These are phyloP conservation scores for Yamadazyma kitorensis DNA, from an alignment of 805 yeast species.

Conservation along the genomic window DNA sequence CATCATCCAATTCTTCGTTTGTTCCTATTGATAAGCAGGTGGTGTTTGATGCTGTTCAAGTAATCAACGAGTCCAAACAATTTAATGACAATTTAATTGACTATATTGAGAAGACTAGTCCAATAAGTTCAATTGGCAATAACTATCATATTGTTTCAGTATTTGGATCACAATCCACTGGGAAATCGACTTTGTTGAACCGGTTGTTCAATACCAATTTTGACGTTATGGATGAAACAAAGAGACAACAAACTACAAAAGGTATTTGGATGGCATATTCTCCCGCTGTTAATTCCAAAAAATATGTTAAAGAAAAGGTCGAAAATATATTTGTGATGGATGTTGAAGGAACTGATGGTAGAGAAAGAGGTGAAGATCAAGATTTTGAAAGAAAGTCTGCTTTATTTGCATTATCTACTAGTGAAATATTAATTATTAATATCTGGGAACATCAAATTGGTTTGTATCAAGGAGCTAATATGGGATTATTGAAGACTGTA, in stretches of 20 bases:
- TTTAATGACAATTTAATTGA: conserved; percentile 41
- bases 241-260: conserved; percentile 77
- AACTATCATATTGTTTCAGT: conserved; percentile 90
- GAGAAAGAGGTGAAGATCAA: conserved; percentile 97
- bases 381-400: conserved; percentile 98
- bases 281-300: conserved; percentile 27
- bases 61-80: conserved; percentile 58
- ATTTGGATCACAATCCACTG: conserved; percentile 96
- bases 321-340: conserved; percentile 75
- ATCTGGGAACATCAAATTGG: conserved; percentile 98
- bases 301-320: conserved; percentile 22
- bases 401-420: conserved; percentile 86
- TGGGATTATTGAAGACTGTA: conserved; percentile 93
- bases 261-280: conserved; percentile 46
- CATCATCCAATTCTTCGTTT: conserved; percentile 37
- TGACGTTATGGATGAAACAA: conserved; percentile 88
- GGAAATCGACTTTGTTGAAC: conserved; percentile 90
- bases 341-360: conserved; percentile 98
- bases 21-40: conserved; percentile 33
- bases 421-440: conserved; percentile 86
- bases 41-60: conserved; percentile 49
- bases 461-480: conserved; percentile 93
- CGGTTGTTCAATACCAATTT: conserved; percentile 81
- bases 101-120: conserved; percentile 33
- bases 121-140: conserved; percentile 49